Evolutionary conservation across 2,329 filamentous ascomycete species (phyloP).

Genomic region (Ophiostoma sp.): DNA sequence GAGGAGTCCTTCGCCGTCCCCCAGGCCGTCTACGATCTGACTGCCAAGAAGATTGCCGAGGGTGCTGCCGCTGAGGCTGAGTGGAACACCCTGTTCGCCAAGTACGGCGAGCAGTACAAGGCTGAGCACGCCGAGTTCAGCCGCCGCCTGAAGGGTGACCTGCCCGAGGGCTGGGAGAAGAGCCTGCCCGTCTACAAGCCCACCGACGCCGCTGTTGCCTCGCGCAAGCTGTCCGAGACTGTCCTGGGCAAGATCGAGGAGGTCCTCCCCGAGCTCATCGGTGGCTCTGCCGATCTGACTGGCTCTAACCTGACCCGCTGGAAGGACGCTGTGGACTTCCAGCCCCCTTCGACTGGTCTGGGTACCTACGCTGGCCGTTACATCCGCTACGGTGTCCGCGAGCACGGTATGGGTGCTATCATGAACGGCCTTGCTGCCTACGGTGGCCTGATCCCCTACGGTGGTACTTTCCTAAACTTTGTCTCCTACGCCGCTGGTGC

Average conservation of each 20-base stretch:
- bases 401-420: constrained; percentile 87
- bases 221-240: constrained; percentile 92
- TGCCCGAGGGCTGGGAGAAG: constrained; percentile 97
- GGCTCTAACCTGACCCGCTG: constrained; percentile 97
- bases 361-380: constrained; percentile 86
- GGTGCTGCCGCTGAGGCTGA: constrained; percentile 86
- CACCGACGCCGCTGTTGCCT: constrained; percentile 75
- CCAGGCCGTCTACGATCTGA: constrained; percentile 88
- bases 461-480: constrained; percentile 98
- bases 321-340: constrained; percentile 97
- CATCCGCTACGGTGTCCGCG: constrained; percentile 84
- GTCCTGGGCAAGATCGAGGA: constrained; percentile 84
- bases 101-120: constrained; percentile 75
- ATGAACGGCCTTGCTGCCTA: constrained; percentile 95
- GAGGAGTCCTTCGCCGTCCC: constrained; percentile 89
- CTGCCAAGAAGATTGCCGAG: constrained; percentile 75
- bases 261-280: constrained; percentile 81
- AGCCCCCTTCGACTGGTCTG: constrained; percentile 77
- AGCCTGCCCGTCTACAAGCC: constrained; percentile 85
- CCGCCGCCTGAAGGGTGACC: constrained; percentile 73
- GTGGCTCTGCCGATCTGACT: constrained; percentile 95
- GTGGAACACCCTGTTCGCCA: constrained; percentile 90
- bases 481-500: constrained; percentile 95
- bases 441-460: constrained; percentile 87
- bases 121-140: constrained; percentile 72